Evolutionary conservation across 2,329 filamentous ascomycete species (phyloP).

Genomic region (Orbilia quercus): DNA sequence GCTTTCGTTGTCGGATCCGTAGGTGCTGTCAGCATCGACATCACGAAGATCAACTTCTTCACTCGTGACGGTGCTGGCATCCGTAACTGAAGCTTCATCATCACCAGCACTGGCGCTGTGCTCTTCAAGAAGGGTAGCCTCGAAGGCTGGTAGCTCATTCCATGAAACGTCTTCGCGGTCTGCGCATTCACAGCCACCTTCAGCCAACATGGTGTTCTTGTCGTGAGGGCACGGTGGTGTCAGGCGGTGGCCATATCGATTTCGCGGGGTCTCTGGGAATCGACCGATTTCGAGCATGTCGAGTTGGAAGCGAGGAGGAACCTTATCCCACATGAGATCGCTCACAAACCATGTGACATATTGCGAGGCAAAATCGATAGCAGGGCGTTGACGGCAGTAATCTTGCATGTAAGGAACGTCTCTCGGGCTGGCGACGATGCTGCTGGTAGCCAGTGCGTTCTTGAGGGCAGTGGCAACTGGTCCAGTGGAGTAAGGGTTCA

Average conservation of each 20-base stretch:
- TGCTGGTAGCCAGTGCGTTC: slow-evolving; percentile 43
- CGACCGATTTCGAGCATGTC: slow-evolving; percentile 54
- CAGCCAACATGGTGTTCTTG: slow-evolving; percentile 46
- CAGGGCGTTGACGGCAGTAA: slow-evolving; percentile 38
- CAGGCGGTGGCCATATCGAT: slow-evolving; percentile 50
- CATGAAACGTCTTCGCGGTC: slow-evolving; percentile 53
- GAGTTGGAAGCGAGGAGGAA: slow-evolving; percentile 52
- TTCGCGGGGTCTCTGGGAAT: slow-evolving; percentile 53
- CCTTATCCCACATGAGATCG: slow-evolving; percentile 54
- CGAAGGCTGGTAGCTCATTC: slow-evolving; percentile 47
- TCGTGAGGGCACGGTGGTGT: slow-evolving; percentile 35
- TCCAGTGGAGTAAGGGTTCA: slow-evolving; percentile 56
- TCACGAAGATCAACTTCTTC: slow-evolving; percentile 54
- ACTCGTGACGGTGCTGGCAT: slow-evolving; percentile 45
- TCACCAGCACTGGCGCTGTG: slow-evolving; percentile 38
- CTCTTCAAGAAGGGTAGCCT: slow-evolving; percentile 47
- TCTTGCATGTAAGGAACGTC: slow-evolving; percentile 55
- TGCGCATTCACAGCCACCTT: slow-evolving; percentile 54
- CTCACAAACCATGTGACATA: slow-evolving; percentile 51
- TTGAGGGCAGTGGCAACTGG: slow-evolving; percentile 53
- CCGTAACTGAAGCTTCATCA: slow-evolving; percentile 50
- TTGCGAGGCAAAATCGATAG: slow-evolving; percentile 48
- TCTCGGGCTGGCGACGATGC: slow-evolving; percentile 51
- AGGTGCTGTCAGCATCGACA: slow-evolving; percentile 47
- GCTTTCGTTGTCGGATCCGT: slow-evolving; percentile 52